Conservation (phyloP, 768 basidiomycete genomes). For the Hysterangium stoloniferum region DNA sequence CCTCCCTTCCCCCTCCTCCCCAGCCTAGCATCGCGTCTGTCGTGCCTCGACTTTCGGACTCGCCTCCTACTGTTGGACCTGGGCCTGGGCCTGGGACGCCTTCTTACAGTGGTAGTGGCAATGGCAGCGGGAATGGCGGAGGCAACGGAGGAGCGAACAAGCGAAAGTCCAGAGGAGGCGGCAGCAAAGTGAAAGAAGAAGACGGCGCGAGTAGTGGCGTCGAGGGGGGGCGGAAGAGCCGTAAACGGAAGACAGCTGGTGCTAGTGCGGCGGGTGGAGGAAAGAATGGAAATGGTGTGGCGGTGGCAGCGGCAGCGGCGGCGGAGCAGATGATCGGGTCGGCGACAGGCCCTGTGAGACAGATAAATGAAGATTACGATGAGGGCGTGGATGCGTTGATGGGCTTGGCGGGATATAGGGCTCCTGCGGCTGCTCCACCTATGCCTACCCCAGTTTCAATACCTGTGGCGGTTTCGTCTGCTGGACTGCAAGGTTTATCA, state of each 20-base stretch:
- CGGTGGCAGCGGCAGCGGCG: not conserved
- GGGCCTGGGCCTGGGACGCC: conserved; percentile 4
- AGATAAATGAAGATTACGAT: conserved; percentile 90
- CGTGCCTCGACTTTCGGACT: not conserved
- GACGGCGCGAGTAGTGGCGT: conserved; percentile 10
- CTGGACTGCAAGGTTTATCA: not conserved
- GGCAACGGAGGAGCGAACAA: not conserved
- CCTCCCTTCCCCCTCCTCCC: conserved; percentile 5
- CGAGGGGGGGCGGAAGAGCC: conserved; percentile 16
- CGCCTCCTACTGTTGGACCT: conserved; percentile 11
- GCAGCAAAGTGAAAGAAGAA: conserved; percentile 14
- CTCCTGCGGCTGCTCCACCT: conserved; percentile 20
- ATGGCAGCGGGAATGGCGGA: conserved; percentile 14
- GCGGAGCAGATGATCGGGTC: conserved; percentile 27
- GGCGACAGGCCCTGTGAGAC: conserved; percentile 53
- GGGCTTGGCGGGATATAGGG: conserved; percentile 45
- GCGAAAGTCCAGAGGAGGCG: conserved; percentile 6
- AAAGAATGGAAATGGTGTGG: conserved; percentile 23
- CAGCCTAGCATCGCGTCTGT: not conserved
- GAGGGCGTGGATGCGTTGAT: conserved; percentile 84
- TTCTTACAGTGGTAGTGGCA: no score
- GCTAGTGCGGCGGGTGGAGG: conserved; percentile 19
- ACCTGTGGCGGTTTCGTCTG: not conserved
- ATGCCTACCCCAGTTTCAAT: not conserved
- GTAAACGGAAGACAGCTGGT: conserved; percentile 14